Evolutionary conservation across 768 basidiomycete species (phyloP).

Genomic region (Tulasnella sp.): DNA sequence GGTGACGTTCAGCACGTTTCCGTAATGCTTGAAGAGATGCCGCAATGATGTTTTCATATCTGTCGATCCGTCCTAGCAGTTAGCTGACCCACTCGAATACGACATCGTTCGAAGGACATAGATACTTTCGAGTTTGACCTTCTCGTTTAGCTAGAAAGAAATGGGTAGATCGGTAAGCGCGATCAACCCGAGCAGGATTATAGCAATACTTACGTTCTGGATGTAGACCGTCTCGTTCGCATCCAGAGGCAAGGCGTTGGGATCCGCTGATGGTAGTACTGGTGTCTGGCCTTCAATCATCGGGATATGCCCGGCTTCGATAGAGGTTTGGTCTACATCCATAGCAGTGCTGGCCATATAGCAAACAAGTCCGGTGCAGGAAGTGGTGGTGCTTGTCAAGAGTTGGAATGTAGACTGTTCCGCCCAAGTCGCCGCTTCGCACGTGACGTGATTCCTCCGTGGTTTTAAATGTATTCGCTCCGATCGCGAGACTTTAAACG

Average conservation of each 20-base stretch:
- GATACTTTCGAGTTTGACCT: conserved; percentile 49
- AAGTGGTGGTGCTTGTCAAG: conserved; percentile 18
- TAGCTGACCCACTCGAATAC: too few relatives aligned
- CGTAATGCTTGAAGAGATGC: conserved; percentile 87
- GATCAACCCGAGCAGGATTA: background rate
- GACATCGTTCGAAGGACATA: conserved; percentile 51
- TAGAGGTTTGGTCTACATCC: background rate
- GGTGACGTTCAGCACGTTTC: conserved; percentile 91
- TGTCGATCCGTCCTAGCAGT: too few relatives aligned
- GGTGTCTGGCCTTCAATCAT: background rate
- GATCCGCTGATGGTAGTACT: background rate
- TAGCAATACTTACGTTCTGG: conserved; percentile 46
- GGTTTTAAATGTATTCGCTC: background rate
- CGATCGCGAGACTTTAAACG: background rate
- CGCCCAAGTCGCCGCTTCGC: background rate
- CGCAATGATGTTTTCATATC: conserved; percentile 82
- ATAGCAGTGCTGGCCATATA: background rate
- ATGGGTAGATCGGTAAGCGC: background rate
- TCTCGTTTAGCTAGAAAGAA: conserved; percentile 61
- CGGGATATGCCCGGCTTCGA: background rate
- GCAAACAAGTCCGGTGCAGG: conserved; percentile 31
- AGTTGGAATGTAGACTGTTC: background rate
- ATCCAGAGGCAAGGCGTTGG: conserved; percentile 14
- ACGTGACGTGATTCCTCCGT: background rate
- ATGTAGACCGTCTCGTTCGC: conserved; percentile 84